Conservation (phyloP, 2,329 filamentous ascomycete species). For the Hymenoscyphus linearis region DNA sequence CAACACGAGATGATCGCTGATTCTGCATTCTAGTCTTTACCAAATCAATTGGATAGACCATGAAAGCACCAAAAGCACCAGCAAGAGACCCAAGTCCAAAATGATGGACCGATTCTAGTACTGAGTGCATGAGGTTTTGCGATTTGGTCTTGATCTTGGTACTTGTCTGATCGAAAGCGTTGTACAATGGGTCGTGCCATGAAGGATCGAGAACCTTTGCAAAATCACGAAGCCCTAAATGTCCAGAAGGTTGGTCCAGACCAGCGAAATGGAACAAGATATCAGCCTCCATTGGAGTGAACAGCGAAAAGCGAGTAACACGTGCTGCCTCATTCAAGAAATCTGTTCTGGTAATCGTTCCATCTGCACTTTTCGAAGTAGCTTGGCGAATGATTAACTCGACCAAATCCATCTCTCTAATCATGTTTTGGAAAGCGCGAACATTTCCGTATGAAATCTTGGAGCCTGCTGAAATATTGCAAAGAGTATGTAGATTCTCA, state of each 20-base stretch:
- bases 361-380: conserved; percentile 74
- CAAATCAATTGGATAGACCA: conserved; percentile 98
- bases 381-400: conserved; percentile 90
- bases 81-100: conserved; percentile 85
- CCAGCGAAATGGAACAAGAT: conserved; percentile 98
- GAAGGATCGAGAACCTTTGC: conserved; percentile 91
- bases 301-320: conserved; percentile 88
- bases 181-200: conserved; percentile 60
- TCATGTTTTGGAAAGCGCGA: conserved; percentile 95
- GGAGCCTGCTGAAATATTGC: conserved; percentile 86
- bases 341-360: conserved; percentile 88
- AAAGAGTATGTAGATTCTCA: conserved; percentile 83
- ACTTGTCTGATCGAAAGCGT: conserved; percentile 33
- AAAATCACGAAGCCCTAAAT: conserved; percentile 78
- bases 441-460: conserved; percentile 98
- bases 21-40: conserved; percentile 99
- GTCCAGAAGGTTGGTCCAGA: conserved; percentile 81
- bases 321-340: conserved; percentile 92
- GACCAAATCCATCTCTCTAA: conserved; percentile 95
- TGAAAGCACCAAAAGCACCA: conserved; percentile 96
- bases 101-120: conserved; percentile 79
- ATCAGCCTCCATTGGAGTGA: conserved; percentile 98
- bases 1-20: conserved; percentile 76
- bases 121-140: conserved; percentile 53
- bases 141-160: conserved; percentile 50